These are phyloP conservation scores for Setaria viridis DNA, from an alignment of 202 grass and related monocot species.

Conservation along the genomic window DNA sequence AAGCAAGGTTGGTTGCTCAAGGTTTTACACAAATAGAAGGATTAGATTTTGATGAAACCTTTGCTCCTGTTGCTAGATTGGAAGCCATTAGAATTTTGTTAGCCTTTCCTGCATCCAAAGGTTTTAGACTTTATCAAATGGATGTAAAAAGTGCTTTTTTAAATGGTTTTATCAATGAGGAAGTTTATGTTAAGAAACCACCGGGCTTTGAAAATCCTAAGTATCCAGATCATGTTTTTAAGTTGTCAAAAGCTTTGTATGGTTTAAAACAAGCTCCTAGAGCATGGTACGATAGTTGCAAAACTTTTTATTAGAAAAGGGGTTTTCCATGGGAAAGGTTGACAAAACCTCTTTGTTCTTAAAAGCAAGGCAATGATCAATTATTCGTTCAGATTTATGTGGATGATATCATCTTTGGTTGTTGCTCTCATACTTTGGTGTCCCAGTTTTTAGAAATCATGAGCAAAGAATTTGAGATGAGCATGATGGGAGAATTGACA, in stretches of 20 bases:
- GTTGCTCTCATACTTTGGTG: not conserved
- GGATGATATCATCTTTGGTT: conserved; percentile 9
- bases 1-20: conserved; percentile 8
- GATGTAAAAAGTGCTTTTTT: conserved; percentile 37
- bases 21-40: not conserved
- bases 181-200: conserved; percentile 38
- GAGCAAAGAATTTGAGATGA: not conserved
- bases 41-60: conserved; percentile 16
- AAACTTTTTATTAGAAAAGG: not conserved
- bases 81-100: conserved; percentile 27
- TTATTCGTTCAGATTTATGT: not conserved
- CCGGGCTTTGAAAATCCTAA: conserved; percentile 6
- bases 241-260: conserved; percentile 14
- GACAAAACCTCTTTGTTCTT: conserved; percentile 26
- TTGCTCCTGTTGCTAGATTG: conserved; percentile 4
- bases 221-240: not conserved
- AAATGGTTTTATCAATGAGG: not conserved
- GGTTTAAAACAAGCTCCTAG: conserved; percentile 3
- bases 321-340: not conserved
- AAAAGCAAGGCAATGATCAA: conserved; percentile 12
- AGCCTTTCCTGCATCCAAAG: not conserved
- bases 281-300: conserved; percentile 14
- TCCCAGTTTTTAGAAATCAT: not conserved
- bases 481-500: not conserved
- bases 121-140: conserved; percentile 24